Evolutionary conservation across 169 alveolate genomes (phyloP).

Genomic region (Perkinsus marinus): DNA sequence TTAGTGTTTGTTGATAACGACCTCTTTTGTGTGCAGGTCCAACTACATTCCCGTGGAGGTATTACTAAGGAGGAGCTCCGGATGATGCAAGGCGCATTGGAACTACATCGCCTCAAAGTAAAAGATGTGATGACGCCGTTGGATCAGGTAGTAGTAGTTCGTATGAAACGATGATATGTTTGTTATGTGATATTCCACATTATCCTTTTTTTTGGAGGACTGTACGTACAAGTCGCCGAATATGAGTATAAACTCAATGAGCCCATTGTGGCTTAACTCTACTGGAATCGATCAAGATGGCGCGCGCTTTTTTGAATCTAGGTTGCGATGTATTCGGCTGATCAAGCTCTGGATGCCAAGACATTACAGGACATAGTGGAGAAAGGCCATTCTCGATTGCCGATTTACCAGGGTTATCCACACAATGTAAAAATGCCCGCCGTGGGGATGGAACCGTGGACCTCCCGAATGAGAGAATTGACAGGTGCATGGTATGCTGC

Average conservation of each 20-base stretch:
- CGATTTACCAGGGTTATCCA: not conserved
- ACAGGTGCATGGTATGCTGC: not conserved
- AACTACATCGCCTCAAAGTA: not conserved
- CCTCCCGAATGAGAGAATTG: not conserved
- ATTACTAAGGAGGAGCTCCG: not conserved
- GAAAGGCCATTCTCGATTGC: slow-evolving; percentile 5
- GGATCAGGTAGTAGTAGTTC: not conserved
- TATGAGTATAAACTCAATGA: no score
- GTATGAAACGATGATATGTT: not conserved
- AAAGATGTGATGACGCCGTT: slow-evolving; percentile 1
- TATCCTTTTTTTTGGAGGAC: no score
- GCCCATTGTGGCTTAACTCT: no score
- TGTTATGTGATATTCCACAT: no score
- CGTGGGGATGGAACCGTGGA: not conserved
- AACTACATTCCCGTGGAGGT: not conserved
- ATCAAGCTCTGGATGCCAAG: not conserved
- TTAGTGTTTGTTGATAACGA: no score
- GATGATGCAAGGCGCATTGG: slow-evolving; percentile 4
- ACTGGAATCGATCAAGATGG: no score
- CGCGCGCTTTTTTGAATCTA: not conserved
- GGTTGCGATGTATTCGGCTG: not conserved
- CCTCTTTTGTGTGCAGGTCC: not conserved
- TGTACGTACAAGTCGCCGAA: no score
- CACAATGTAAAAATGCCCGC: not conserved
- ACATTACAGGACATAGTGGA: not conserved